Evolutionary conservation across 2,329 filamentous ascomycete genomes (phyloP).

Genomic region (Cytospora mali): DNA sequence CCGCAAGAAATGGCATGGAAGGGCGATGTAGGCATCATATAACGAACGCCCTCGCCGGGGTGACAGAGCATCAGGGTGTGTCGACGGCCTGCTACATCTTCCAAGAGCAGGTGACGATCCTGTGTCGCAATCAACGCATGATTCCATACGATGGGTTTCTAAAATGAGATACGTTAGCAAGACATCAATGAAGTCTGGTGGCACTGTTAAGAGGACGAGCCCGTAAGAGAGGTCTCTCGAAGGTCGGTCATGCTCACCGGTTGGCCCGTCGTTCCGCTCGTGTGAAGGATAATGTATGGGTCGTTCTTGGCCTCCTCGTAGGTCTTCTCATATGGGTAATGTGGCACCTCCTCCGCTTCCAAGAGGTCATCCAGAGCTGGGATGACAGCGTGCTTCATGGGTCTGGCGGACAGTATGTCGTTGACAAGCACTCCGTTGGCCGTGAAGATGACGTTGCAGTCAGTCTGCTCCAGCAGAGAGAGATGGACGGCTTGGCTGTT

Average conservation of each 20-base stretch:
- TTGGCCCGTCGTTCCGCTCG: constrained; percentile 31
- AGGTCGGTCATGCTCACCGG: constrained; percentile 24
- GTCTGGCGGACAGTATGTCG: constrained; percentile 28
- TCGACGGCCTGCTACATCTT: constrained; percentile 26
- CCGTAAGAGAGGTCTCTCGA: too few species aligned
- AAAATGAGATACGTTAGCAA: neutral
- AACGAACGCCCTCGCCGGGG: constrained; percentile 27
- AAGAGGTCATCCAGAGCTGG: constrained; percentile 29
- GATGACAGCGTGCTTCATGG: constrained; percentile 28
- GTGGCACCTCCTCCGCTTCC: constrained; percentile 17
- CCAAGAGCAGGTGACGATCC: constrained; percentile 21
- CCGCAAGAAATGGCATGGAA: constrained; percentile 30
- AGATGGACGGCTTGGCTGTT: constrained; percentile 31
- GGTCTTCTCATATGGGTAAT: constrained; percentile 31
- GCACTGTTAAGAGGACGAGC: too few species aligned
- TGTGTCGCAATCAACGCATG: constrained; percentile 22
- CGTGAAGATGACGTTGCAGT: constrained; percentile 30
- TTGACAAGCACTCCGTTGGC: constrained; percentile 27
- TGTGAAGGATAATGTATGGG: constrained; percentile 31
- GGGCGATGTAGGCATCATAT: constrained; percentile 28
- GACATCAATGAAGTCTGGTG: too few species aligned
- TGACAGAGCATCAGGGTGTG: constrained; percentile 21
- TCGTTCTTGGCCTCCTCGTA: constrained; percentile 29
- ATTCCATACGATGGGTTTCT: constrained; percentile 29
- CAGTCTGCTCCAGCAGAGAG: constrained; percentile 30